phyloP scores from a whole-genome alignment of 1,284 basidiomycete genomes.

The Heliocybe sulcata region DNA sequence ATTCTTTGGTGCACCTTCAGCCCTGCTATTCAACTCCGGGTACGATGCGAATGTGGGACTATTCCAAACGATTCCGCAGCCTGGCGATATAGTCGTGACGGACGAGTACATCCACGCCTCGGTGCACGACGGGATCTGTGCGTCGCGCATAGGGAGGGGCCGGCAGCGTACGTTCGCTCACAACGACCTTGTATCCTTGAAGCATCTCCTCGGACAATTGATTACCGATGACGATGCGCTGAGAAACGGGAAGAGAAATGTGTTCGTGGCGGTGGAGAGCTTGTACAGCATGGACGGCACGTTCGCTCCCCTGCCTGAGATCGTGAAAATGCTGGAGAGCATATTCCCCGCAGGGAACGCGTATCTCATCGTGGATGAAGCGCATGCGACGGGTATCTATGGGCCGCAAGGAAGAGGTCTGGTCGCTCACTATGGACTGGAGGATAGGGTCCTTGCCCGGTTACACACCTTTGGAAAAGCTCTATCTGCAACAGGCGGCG shows the following conservation, averaged over 20 bases:
- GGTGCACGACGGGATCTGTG: conserved; percentile 85
- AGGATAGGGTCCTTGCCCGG: conserved; percentile 52
- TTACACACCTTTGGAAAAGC: conserved; percentile 71
- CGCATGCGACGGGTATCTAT: conserved; percentile 79
- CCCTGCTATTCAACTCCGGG: conserved; percentile 90
- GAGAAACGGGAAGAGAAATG: conserved; percentile 29
- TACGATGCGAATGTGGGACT: conserved; percentile 93
- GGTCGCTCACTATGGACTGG: conserved; percentile 56
- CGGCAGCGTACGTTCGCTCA: conserved; percentile 58
- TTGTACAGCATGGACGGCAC: conserved; percentile 97
- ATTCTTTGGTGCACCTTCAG: conserved; percentile 63
- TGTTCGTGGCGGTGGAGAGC: conserved; percentile 83
- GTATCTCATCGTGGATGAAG: conserved; percentile 82
- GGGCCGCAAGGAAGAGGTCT: conserved; percentile 76
- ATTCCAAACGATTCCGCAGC: conserved; percentile 79
- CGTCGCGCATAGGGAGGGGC: conserved; percentile 44
- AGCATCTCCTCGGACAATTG: conserved; percentile 33
- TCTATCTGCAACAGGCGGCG: conserved; percentile 73
- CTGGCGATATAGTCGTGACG: conserved; percentile 73
- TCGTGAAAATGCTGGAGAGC: conserved; percentile 54
- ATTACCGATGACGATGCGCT: conserved; percentile 28
- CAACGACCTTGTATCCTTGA: conserved; percentile 57
- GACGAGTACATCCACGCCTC: conserved; percentile 92
- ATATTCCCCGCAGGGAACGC: conserved; percentile 55
- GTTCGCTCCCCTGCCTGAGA: conserved; percentile 65